A percentile compares a stretch with the other conserved stretches of the same genome.
These are phyloP conservation scores for Mimosa bimucronata DNA, from an alignment of 306 rosid genomes.

Conservation along the genomic window DNA sequence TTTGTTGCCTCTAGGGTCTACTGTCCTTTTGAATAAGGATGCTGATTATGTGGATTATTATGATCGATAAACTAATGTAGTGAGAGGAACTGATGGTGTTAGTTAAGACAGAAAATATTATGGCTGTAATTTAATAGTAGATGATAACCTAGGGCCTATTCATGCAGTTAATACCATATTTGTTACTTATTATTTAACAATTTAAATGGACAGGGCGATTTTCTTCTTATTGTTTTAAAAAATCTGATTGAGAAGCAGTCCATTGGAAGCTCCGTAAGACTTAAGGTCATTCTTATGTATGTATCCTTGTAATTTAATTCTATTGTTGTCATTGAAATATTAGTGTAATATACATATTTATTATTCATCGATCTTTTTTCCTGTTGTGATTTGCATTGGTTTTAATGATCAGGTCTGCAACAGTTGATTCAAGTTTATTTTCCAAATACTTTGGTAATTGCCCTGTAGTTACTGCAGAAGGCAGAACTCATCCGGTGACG, in stretches of 20 bases:
- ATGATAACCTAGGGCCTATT: background rate
- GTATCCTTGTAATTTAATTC: constrained; percentile 32
- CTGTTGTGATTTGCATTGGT: constrained; percentile 24
- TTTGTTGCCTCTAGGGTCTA: background rate
- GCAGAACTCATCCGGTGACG: constrained; percentile 92
- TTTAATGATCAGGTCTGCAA: constrained; percentile 77
- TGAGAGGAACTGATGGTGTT: background rate
- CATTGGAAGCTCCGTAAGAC: constrained; percentile 49
- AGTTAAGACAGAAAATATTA: background rate
- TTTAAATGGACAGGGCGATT: constrained; percentile 70
- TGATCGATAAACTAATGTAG: background rate
- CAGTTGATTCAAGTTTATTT: constrained; percentile 92
- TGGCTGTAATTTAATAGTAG: background rate
- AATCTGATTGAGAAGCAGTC: constrained; percentile 79
- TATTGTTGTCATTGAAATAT: constrained; percentile 1
- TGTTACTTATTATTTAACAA: constrained; percentile 9
- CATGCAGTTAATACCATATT: constrained; percentile 1
- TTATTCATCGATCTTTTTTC: constrained; percentile 12
- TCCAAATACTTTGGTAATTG: constrained; percentile 85
- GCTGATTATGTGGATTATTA: background rate
- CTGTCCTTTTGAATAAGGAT: background rate
- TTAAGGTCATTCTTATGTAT: constrained; percentile 92
- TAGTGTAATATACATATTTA: constrained; percentile 11
- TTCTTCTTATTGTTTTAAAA: constrained; percentile 83
- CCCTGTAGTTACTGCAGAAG: constrained; percentile 91